Evolutionary conservation across 192 early-diverging fungal species (phyloP).

Genomic region (Coemansia furcata): DNA sequence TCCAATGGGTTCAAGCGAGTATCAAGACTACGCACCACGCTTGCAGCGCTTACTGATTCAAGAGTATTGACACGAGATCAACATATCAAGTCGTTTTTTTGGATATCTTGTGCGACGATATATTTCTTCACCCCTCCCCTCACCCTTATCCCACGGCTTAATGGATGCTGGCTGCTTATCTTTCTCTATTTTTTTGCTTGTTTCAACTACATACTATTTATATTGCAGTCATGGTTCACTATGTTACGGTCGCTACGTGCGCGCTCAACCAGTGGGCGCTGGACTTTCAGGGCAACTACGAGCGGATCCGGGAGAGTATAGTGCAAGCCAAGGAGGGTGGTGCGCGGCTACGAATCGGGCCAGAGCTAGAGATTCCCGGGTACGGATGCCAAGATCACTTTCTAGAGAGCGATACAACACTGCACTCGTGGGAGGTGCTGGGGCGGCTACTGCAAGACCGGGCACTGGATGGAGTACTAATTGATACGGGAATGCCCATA

Average conservation of each 20-base stretch:
- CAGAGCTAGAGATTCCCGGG: slow-evolving; percentile 95
- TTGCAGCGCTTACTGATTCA: too few relatives aligned
- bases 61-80: too few relatives aligned
- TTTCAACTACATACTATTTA: background rate
- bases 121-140: too few relatives aligned
- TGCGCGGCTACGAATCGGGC: slow-evolving; percentile 84
- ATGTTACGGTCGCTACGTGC: slow-evolving; percentile 77
- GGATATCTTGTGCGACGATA: background rate
- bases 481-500: slow-evolving; percentile 97
- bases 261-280: slow-evolving; percentile 93
- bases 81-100: background rate
- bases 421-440: slow-evolving; percentile 94
- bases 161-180: background rate
- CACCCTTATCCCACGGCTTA: background rate
- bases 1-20: too few relatives aligned
- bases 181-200: background rate
- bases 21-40: too few relatives aligned
- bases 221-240: slow-evolving; percentile 34
- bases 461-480: slow-evolving; percentile 71
- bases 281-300: slow-evolving; percentile 92
- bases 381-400: slow-evolving; percentile 99
- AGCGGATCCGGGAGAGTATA: slow-evolving; percentile 84
- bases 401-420: slow-evolving; percentile 90
- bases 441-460: slow-evolving; percentile 66
- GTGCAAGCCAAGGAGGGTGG: slow-evolving; percentile 74